Conservation (phyloP, 2,329 filamentous ascomycete species). For the Akanthomyces lecanii region DNA sequence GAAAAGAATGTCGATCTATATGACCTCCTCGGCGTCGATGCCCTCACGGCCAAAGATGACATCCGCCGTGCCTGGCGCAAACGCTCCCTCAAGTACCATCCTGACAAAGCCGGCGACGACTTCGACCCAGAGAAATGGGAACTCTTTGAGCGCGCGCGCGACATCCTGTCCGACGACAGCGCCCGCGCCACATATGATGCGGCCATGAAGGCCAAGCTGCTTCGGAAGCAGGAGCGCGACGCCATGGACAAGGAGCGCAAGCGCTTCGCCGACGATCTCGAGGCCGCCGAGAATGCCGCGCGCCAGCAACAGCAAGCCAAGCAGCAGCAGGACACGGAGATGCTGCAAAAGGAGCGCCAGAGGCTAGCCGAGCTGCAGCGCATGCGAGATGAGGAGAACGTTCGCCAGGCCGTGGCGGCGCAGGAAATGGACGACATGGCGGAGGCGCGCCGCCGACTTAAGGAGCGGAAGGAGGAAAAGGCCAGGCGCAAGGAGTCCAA, state of each 20-base stretch:
- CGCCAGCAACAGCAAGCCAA: conserved; percentile 53
- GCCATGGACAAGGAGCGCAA: conserved; percentile 69
- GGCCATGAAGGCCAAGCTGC: conserved; percentile 64
- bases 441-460: conserved; percentile 35
- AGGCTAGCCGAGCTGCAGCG: conserved; percentile 35
- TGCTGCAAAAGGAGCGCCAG: conserved; percentile 34
- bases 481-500: conserved; percentile 34
- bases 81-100: conserved; percentile 84
- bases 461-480: conserved; percentile 40
- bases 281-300: conserved; percentile 67
- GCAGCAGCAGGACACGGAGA: conserved; percentile 33
- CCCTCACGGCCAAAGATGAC: conserved; percentile 62
- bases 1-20: conserved; percentile 70
- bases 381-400: conserved; percentile 35
- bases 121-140: conserved; percentile 83
- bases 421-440: conserved; percentile 37
- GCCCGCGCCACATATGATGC: conserved; percentile 75
- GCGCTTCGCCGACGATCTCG: conserved; percentile 81
- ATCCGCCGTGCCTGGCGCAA: conserved; percentile 82
- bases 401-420: conserved; percentile 33
- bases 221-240: conserved; percentile 66
- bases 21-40: conserved; percentile 64
- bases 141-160: conserved; percentile 77
- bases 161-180: conserved; percentile 68
- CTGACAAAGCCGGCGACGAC: conserved; percentile 76